Evolutionary conservation across 106 monocot genomes (phyloP).

Genomic region (Gastrodia elata): DNA sequence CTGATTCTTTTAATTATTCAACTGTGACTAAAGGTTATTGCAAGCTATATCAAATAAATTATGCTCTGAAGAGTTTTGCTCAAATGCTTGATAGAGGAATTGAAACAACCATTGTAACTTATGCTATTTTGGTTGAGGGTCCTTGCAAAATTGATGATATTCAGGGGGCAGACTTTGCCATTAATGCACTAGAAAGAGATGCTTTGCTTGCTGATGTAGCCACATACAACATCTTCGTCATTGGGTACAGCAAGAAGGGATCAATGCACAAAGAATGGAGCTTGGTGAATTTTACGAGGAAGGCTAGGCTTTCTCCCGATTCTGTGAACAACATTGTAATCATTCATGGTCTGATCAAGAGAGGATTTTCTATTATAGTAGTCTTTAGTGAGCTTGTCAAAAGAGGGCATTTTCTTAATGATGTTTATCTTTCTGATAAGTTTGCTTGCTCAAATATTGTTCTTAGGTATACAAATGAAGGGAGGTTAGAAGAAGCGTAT

Average conservation of each 20-base stretch:
- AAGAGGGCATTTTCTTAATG: constrained; percentile 38
- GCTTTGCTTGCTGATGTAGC: constrained; percentile 28
- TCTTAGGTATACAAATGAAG: constrained; percentile 22
- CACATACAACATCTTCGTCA: constrained; percentile 27
- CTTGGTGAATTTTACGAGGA: constrained; percentile 28
- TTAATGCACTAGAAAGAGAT: constrained; percentile 24
- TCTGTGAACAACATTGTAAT: constrained; percentile 42
- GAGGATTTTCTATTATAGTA: constrained; percentile 22
- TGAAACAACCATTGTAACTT: constrained; percentile 17
- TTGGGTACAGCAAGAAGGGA: constrained; percentile 30
- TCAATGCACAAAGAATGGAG: constrained; percentile 21
- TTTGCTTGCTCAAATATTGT: constrained; percentile 32
- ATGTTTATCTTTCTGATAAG: constrained; percentile 31
- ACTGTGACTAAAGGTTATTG: constrained; percentile 32
- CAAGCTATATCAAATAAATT: constrained; percentile 19
- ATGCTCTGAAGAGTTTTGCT: constrained; percentile 26
- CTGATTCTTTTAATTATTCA: constrained; percentile 38
- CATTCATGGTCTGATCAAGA: constrained; percentile 44
- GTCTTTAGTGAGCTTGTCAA: constrained; percentile 30
- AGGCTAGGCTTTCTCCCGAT: constrained; percentile 25
- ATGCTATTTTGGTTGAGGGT: constrained; percentile 26
- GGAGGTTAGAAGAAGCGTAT: constrained; percentile 34
- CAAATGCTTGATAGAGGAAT: constrained; percentile 43
- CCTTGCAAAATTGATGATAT: constrained; percentile 22
- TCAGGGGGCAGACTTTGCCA: constrained; percentile 19